Base-by-base conservation (phyloP, 805 yeast genomes). In the Cyberlindnera japonica region DNA sequence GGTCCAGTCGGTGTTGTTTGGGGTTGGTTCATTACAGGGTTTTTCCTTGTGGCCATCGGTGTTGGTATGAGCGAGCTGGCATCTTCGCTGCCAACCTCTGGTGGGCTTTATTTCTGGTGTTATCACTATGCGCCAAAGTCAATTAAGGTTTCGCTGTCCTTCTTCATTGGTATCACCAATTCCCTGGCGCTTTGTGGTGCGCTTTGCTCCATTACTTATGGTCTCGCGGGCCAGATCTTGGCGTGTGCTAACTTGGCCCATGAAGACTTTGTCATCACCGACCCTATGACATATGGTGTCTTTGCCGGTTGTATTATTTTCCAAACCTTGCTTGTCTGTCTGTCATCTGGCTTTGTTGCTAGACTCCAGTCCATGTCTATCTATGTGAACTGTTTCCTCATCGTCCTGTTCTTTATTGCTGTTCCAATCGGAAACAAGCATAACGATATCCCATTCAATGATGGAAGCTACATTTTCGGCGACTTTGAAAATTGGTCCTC, bases 61-160 rank as follows among this genome's bases (percentile, higher is more conserved):
- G 44, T 72, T 10, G 67, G 81, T 8, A 74, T 83, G 78, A 68
- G 83, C 6, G 83, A 80, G 52, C 58, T 81, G 45, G 84, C 82
- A 1, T 73, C 81, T 20, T 73, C 87, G 1, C 71, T 79, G 48
- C 90, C 91, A 16, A 83, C 89, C 1, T 74, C 83, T 16, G 89
- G 90, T 41, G 90, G 90, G 12, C 63, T 82, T 18, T 83, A 80
- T 51, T 78, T 72, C 61, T 78, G 83, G 79, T 75, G 84, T 1
- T 76, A 68, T 58, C 71, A 77, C 53, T 81, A 76, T 55, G 79
- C 88, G 14, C 88, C 86, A 3, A 68, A 63, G 35, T 50, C 52
- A 5, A 51, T 67, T 26, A 70, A 74, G 52, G 71, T 73, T 16
- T 76, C 79, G 0, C 57, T 80, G 20, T 75, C 82, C 30, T 82